Base-by-base conservation (phyloP, 768 basidiomycete genomes). In the Boletus huronensis region DNA sequence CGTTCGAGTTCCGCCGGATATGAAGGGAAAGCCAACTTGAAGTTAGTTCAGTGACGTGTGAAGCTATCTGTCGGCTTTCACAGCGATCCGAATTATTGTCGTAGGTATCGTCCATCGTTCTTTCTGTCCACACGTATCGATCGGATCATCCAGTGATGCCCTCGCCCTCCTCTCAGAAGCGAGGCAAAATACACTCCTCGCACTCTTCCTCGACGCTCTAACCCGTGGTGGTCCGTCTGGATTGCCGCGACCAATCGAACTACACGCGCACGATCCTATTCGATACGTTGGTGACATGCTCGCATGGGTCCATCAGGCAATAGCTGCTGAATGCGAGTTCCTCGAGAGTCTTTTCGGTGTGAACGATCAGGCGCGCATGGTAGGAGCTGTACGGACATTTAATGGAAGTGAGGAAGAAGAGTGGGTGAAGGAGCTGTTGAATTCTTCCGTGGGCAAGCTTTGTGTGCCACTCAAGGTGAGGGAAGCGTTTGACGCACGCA, bases 241-340 rank as follows among this genome's bases (percentile, higher is more conserved):
- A 39, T 75, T 88, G 7, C 92, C 95, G 11, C 82, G 95, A 6
- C 93, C 96, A 0, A 98, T 99, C 58, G 97, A 98, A 68, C 78
- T 99, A 3, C 97, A 99, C 65, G 97, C 97, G 0, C 97, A 99
- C 63, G 97, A 99, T 68, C 96, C 97, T 0, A 80, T 93, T 60
- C 85, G 96, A 31, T 99, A 99, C 67, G 85, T 96, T 14, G 97
- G 97, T 14, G 96, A 98, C 71, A 98, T 98, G 91, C 83, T 98
- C 8, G 96, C 95, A 0, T 98, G 96, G 96, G 86, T 98, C 1
- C 96, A 99, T 71, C 96, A 98, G 58, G 82, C 88, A 0, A 93
- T 97, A 56, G 97, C 97, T 0, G 90, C 90, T 1, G 97, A 99
- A 65, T 87, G 87, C 41, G 97, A 98, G 72, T 94, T 95, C 63